phyloP scores from a whole-genome alignment of 192 early-diverging fungal species.

The Allomyces macrogynus region DNA sequence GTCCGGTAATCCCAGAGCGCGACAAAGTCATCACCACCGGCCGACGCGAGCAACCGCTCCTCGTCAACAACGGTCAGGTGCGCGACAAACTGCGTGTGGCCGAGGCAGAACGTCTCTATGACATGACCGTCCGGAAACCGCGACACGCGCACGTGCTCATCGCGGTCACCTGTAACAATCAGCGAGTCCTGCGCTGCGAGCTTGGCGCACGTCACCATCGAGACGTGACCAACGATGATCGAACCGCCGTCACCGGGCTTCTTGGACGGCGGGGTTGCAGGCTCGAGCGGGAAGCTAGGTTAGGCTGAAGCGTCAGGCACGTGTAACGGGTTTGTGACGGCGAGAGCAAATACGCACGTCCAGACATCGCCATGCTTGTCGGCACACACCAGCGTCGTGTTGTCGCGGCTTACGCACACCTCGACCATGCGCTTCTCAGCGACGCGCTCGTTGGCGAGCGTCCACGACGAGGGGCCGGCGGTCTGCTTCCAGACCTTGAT shows the following conservation, averaged over 20 bases:
- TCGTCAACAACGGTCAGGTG: neutral
- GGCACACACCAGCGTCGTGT: neutral
- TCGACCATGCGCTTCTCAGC: neutral
- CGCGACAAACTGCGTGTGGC: constrained; percentile 51
- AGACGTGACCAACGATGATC: neutral
- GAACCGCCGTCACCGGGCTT: neutral
- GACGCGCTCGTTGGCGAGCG: neutral
- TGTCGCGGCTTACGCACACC: neutral
- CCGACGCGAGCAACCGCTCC: neutral
- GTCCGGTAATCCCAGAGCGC: neutral
- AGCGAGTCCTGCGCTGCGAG: constrained; percentile 40
- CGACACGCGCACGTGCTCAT: constrained; percentile 94
- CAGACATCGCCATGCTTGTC: neutral
- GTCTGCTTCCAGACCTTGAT: neutral
- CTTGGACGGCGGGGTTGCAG: neutral
- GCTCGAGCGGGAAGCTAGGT: no score
- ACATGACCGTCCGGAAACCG: constrained; percentile 72
- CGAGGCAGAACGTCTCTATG: constrained; percentile 74
- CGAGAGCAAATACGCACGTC: neutral
- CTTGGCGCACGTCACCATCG: constrained; percentile 11
- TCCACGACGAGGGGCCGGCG: neutral
- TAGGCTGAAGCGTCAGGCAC: no score
- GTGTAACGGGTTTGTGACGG: neutral
- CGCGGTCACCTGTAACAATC: constrained; percentile 81
- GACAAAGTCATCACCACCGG: neutral